Percentiles rank a stretch among this genome's conserved stretches.
phyloP scores from a whole-genome alignment of 2,329 filamentous ascomycete genomes.

The Sporothrix variecibatus region DNA sequence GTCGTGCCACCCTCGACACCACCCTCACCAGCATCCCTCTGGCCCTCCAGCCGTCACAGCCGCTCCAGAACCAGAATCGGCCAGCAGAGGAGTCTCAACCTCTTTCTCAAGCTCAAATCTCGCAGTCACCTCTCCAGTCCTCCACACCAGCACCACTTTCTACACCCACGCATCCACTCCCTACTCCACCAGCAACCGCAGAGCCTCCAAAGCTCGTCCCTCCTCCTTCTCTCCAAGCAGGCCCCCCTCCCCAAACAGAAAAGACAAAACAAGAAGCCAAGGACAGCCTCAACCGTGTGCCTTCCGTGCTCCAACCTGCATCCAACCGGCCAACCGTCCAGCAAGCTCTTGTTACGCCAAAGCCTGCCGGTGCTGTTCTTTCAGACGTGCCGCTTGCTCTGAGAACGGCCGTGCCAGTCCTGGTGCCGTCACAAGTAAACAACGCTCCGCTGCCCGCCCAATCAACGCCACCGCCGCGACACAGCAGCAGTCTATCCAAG shows the following conservation, averaged over 20 bases:
- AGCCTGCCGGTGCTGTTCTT: background rate
- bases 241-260: background rate
- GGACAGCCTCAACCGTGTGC: background rate
- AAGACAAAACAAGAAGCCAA: background rate
- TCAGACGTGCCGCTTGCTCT: conserved; percentile 19
- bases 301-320: conserved; percentile 8
- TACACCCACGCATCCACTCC: background rate
- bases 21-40: conserved; percentile 29
- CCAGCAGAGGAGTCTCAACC: background rate
- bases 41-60: conserved; percentile 33
- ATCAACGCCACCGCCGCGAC: background rate
- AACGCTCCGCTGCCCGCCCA: background rate
- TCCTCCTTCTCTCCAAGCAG: background rate
- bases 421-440: background rate
- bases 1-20: background rate
- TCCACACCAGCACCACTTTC: background rate
- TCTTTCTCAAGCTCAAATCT: background rate
- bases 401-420: background rate
- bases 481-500: background rate
- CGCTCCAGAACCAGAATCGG: conserved; percentile 29
- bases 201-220: background rate
- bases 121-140: background rate
- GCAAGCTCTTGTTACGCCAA: background rate
- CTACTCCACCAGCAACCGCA: background rate
- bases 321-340: background rate